phyloP scores from a whole-genome alignment of 2,329 filamentous ascomycete genomes.

The Claviceps africana region DNA sequence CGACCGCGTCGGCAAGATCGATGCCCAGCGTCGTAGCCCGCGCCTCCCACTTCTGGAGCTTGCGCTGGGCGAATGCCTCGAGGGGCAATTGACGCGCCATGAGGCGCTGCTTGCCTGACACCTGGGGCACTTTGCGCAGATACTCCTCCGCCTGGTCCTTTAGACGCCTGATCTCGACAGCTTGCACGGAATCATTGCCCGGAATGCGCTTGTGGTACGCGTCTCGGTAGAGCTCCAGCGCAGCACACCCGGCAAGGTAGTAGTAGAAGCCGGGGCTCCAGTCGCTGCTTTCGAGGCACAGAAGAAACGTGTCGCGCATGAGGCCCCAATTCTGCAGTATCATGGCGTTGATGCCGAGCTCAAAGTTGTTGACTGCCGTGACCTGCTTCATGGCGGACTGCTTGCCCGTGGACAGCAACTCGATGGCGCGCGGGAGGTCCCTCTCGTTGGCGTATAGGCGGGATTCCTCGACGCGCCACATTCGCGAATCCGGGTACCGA shows the following conservation, averaged over 20 bases:
- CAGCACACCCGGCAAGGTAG: conserved; percentile 67
- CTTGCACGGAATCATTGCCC: conserved; percentile 12
- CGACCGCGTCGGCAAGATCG: conserved; percentile 65
- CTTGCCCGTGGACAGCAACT: conserved; percentile 44
- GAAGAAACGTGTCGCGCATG: conserved; percentile 60
- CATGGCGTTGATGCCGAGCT: conserved; percentile 65
- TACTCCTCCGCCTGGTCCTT: conserved; percentile 54
- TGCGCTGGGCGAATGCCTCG: conserved; percentile 71
- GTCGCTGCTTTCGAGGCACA: conserved; percentile 67
- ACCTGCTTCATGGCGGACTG: conserved; percentile 76
- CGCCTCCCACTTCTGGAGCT: conserved; percentile 77
- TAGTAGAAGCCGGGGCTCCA: conserved; percentile 88
- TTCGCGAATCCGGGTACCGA: conserved; percentile 65
- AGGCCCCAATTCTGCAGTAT: conserved; percentile 63
- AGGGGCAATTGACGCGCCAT: conserved; percentile 84
- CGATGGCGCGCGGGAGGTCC: conserved; percentile 52
- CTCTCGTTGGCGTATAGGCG: conserved; percentile 56
- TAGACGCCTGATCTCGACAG: conserved; percentile 36
- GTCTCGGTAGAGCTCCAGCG: conserved; percentile 69
- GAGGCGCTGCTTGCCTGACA: conserved; percentile 76
- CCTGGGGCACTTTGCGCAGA: conserved; percentile 55
- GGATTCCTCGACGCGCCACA: conserved; percentile 85
- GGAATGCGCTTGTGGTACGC: conserved; percentile 30
- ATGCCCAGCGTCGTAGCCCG: conserved; percentile 53
- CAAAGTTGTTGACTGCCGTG: conserved; percentile 71